These are phyloP conservation scores for Trichoderma koningii DNA, from an alignment of 2,329 filamentous ascomycete species.

Conservation along the genomic window DNA sequence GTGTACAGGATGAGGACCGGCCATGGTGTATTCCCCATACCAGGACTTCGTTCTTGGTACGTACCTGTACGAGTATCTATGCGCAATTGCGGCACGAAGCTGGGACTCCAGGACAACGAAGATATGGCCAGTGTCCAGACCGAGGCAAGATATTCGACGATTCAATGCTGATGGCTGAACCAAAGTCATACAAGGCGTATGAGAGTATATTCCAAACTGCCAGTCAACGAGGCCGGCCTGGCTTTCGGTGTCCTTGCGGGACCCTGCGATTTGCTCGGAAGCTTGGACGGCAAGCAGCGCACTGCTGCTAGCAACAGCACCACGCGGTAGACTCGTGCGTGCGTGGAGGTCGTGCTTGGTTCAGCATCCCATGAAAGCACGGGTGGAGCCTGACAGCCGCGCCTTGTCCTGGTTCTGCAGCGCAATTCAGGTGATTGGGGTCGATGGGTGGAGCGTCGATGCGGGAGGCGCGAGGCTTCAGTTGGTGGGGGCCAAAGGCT, in stretches of 20 bases:
- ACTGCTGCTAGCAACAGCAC: too few species aligned
- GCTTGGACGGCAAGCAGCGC: too few species aligned
- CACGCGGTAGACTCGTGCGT: too few species aligned
- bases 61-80: too few species aligned
- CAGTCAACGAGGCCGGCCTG: neutral
- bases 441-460: conserved; percentile 3
- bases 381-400: conserved; percentile 5
- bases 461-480: conserved; percentile 1
- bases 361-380: neutral
- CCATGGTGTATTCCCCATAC: conserved; percentile 6
- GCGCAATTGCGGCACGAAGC: neutral
- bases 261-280: neutral
- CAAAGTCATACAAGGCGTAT: neutral
- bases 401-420: neutral
- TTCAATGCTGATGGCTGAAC: neutral
- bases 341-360: neutral
- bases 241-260: neutral
- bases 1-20: neutral
- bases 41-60: neutral
- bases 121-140: neutral
- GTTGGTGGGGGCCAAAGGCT: conserved; percentile 17
- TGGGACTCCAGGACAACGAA: neutral
- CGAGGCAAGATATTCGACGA: too few species aligned
- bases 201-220: neutral
- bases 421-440: conserved; percentile 6